phyloP scores from a whole-genome alignment of 2,329 filamentous ascomycete genomes.

The Escovopsis sp. region DNA sequence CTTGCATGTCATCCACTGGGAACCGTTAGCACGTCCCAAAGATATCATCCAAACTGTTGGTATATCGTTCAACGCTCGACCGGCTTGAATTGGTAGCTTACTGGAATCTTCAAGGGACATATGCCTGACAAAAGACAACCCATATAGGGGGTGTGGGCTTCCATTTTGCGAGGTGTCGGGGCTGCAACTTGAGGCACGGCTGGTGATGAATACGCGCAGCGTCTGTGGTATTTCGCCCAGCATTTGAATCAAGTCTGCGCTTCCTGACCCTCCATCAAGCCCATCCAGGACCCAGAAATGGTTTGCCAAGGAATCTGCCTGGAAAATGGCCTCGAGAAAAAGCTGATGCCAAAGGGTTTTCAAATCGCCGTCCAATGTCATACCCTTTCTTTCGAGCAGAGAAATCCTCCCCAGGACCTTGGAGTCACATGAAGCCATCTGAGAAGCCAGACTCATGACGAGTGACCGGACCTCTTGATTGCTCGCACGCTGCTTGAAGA shows the following conservation, averaged over 20 bases:
- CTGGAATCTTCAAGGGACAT: neutral
- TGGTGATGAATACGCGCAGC: constrained; percentile 1
- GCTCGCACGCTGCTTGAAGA: constrained; percentile 1
- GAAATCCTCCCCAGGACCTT: neutral
- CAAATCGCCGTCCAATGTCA: neutral
- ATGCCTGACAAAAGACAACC: neutral
- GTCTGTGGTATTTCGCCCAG: neutral
- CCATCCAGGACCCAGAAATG: constrained; percentile 4
- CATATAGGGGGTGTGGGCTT: neutral
- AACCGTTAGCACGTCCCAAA: neutral
- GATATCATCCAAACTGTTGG: neutral
- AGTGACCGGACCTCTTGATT: neutral
- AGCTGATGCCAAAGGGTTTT: constrained; percentile 2
- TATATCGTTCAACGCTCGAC: neutral
- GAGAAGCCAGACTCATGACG: neutral
- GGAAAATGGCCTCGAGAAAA: constrained; percentile 4
- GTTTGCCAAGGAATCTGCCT: neutral
- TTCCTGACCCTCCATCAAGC: neutral
- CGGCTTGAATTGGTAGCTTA: neutral
- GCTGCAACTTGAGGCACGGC: neutral
- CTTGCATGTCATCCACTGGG: constrained; percentile 1
- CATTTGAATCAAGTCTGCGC: neutral
- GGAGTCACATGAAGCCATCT: neutral
- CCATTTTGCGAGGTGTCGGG: neutral
- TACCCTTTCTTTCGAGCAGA: neutral